Base-by-base conservation (phyloP, 768 basidiomycete species). In the Podaxis pistillaris region DNA sequence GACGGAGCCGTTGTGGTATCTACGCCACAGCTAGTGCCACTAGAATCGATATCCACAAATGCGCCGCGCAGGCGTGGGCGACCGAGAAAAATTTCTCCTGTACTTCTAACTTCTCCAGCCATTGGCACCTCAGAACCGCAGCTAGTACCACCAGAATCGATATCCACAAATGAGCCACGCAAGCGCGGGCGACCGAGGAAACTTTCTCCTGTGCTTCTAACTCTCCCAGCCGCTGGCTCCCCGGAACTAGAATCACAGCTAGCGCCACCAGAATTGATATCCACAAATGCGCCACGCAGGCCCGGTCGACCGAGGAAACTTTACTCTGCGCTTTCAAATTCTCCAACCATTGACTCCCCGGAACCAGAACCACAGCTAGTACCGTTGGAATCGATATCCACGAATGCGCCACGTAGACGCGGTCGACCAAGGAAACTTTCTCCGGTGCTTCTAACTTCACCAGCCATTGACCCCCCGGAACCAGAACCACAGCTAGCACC, bases 151-250 rank as follows among this genome's bases (percentile, higher is more conserved):
- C 5, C 24, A 4, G 12, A 30, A 40, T 12, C 54, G 2, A 6
- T 24, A 24, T 2, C 52, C 13, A 54, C 52, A n/a, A 15, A 6
- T 22, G 13, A 22, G 28, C 59, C 40, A 3, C 50, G 50, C 8
- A 53, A 17, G 24, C 59, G 51, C 24, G 51, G 59, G 8, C 50
- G 59, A 44, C 51, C 59, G 30, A 60, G 37, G 40, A 60, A 60
- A 28, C 17, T 46, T 12, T 13, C 5, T 28, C n/a, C 53, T 49
- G n/a, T 49, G 19, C 47, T 24, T 49, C 9, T 49, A 24, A 9
- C 47, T 49, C 47, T 33, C 7, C 33, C 33, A 33, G 33, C 33
- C 33, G 1, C 8, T 33, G 33, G 8, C 33, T 9, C 0, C 33
- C 41, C 41, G 41, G 15, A 44, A 44, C n/a, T 15, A n/a, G 41